These are phyloP conservation scores for Ascocoryne sarcoides DNA, from an alignment of 2,329 filamentous ascomycete genomes.

Conservation along the genomic window DNA sequence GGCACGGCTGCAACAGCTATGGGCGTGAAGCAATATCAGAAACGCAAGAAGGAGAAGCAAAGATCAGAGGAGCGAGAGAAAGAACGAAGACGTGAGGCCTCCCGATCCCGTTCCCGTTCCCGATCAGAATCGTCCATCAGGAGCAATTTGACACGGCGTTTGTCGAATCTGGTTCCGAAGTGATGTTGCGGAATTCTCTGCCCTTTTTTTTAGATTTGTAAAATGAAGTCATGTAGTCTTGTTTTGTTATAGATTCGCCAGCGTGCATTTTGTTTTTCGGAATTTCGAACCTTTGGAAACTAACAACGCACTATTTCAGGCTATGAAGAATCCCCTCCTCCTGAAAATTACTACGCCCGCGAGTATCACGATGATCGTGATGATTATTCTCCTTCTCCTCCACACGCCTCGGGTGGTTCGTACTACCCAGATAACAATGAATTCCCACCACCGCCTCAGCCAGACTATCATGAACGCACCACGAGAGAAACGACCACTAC, in stretches of 20 bases:
- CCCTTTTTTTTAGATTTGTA: constrained; percentile 5
- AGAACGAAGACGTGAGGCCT: constrained; percentile 29
- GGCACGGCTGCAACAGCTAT: constrained; percentile 52
- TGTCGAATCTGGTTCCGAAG: constrained; percentile 27
- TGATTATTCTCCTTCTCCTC: constrained; percentile 27
- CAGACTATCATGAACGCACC: constrained; percentile 19
- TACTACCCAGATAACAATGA: constrained; percentile 22
- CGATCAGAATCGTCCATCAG: constrained; percentile 25
- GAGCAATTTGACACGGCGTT: constrained; percentile 21
- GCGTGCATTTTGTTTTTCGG: constrained; percentile 15
- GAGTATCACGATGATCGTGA: constrained; percentile 22
- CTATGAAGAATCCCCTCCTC: constrained; percentile 25
- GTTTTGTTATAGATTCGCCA: constrained; percentile 8
- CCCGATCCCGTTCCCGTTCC: constrained; percentile 27
- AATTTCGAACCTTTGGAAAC: constrained; percentile 4
- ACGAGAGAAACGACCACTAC: constrained; percentile 18
- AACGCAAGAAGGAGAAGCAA: constrained; percentile 35
- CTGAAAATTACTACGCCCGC: constrained; percentile 26
- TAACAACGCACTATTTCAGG: constrained; percentile 15
- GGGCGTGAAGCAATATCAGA: constrained; percentile 51
- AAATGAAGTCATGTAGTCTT: too few relatives aligned
- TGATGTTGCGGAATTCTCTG: constrained; percentile 10
- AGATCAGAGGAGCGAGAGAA: constrained; percentile 25
- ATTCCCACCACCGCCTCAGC: constrained; percentile 20
- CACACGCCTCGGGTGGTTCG: constrained; percentile 28